phyloP scores from a whole-genome alignment of 1,284 basidiomycete genomes.

The Uromyces viciae-fabae region DNA sequence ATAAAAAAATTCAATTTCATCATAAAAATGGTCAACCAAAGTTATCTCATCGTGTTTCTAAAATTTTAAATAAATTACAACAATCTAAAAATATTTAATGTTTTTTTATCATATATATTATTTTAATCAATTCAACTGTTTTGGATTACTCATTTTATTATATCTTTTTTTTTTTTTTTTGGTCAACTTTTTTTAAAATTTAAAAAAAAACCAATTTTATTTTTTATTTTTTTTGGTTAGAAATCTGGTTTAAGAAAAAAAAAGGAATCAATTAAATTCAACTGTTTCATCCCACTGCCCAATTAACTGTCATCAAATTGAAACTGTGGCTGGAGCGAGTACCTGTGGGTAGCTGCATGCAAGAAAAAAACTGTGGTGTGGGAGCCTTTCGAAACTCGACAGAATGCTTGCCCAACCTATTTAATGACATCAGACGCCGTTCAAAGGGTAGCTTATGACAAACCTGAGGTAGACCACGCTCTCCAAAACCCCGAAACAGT shows the following conservation, averaged over 20 bases:
- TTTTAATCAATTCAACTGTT: not conserved
- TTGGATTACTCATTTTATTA: not conserved
- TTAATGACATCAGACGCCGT: not conserved
- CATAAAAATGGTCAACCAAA: constrained; percentile 42
- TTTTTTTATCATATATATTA: not conserved
- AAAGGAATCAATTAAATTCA: too few relatives aligned
- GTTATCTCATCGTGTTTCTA: not conserved
- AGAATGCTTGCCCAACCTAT: not conserved
- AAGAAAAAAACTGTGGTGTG: not conserved
- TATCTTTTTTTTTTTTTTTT: too few relatives aligned
- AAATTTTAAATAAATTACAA: constrained; percentile 22
- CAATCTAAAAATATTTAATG: not conserved
- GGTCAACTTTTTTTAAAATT: too few relatives aligned
- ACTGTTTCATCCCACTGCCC: too few relatives aligned
- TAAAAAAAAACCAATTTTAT: too few relatives aligned
- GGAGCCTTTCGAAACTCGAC: not conserved
- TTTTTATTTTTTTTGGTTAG: too few relatives aligned
- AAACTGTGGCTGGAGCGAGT: too few relatives aligned
- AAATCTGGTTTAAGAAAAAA: too few relatives aligned
- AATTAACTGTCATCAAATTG: too few relatives aligned
- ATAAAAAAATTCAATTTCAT: not conserved
- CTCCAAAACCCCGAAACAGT: not conserved
- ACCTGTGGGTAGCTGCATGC: not conserved
- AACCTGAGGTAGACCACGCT: not conserved
- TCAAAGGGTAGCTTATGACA: not conserved